phyloP scores from a whole-genome alignment of 2,329 filamentous ascomycete genomes.

The Cadophora gregata region DNA sequence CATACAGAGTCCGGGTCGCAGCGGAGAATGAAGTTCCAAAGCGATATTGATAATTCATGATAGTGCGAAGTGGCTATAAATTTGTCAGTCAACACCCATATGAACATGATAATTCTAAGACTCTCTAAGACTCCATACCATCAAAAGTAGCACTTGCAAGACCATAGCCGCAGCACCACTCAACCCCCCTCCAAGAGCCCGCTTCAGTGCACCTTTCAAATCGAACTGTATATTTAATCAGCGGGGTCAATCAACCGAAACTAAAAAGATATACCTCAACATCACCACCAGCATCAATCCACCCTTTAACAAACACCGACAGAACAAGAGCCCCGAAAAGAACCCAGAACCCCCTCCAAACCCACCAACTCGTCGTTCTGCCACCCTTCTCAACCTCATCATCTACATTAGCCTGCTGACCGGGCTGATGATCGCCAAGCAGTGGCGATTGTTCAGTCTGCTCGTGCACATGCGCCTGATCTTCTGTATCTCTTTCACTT shows the following conservation, averaged over 20 bases:
- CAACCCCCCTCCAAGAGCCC: slow-evolving; percentile 53
- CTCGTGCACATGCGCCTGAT: slow-evolving; percentile 10
- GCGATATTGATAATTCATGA: slow-evolving; percentile 59
- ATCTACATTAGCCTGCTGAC: slow-evolving; percentile 26
- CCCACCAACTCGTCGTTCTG: slow-evolving; percentile 40
- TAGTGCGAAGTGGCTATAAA: slow-evolving; percentile 52
- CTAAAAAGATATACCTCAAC: slow-evolving; percentile 45
- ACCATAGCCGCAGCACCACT: slow-evolving; percentile 57
- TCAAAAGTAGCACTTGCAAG: slow-evolving; percentile 53
- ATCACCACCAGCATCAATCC: slow-evolving; percentile 50
- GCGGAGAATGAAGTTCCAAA: slow-evolving; percentile 50
- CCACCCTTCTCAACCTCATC: slow-evolving; percentile 24
- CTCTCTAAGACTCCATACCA: slow-evolving; percentile 50
- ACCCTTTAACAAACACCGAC: slow-evolving; percentile 52
- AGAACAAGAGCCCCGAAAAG: slow-evolving; percentile 44
- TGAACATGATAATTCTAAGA: not conserved
- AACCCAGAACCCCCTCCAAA: slow-evolving; percentile 48
- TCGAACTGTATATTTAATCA: slow-evolving; percentile 48
- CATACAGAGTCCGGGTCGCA: slow-evolving; percentile 50
- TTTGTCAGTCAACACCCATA: not conserved
- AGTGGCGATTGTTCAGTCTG: slow-evolving; percentile 39
- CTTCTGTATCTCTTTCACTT: not conserved
- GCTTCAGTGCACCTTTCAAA: slow-evolving; percentile 50
- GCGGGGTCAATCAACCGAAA: not conserved
- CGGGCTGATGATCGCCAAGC: slow-evolving; percentile 27